These are phyloP conservation scores for Globisporangium parvum DNA, from an alignment of 352 stramenopile species.

Conservation along the genomic window DNA sequence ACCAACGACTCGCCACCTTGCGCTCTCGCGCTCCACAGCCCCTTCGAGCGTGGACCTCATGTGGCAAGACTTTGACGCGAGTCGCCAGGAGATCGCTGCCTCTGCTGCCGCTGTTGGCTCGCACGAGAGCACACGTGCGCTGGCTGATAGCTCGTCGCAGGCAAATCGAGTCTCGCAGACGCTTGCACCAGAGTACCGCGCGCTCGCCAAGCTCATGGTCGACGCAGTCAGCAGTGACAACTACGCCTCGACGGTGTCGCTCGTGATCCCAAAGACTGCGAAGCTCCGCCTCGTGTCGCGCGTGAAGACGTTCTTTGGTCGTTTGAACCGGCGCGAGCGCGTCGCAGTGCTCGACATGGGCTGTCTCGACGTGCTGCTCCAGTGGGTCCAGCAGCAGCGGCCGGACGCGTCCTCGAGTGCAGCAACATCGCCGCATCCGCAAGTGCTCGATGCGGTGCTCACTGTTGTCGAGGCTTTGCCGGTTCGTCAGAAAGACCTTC, in stretches of 20 bases:
- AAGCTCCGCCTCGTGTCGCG: constrained; percentile 61
- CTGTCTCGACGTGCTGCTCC: constrained; percentile 45
- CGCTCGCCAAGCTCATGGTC: constrained; percentile 59
- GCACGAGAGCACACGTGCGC: not conserved
- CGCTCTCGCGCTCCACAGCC: constrained; percentile 21
- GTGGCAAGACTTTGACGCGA: constrained; percentile 56
- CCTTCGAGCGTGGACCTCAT: constrained; percentile 34
- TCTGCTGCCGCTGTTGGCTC: not conserved
- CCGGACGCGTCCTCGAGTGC: constrained; percentile 3
- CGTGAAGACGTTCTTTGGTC: constrained; percentile 68
- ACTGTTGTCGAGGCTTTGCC: constrained; percentile 44
- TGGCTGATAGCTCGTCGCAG: not conserved
- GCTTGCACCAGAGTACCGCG: constrained; percentile 50
- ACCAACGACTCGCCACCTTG: constrained; percentile 12
- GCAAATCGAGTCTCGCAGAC: constrained; percentile 23
- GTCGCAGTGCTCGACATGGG: constrained; percentile 48
- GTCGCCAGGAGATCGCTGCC: constrained; percentile 34
- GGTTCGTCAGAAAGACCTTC: constrained; percentile 55
- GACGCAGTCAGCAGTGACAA: constrained; percentile 65
- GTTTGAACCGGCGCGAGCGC: constrained; percentile 50
- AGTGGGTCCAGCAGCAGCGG: constrained; percentile 41
- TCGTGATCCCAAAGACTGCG: constrained; percentile 73
- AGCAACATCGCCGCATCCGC: constrained; percentile 32
- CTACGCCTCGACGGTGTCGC: constrained; percentile 67
- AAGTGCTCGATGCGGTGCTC: constrained; percentile 64